Base-by-base conservation (phyloP, 345 rosid genomes). In the Syzygium grande region DNA sequence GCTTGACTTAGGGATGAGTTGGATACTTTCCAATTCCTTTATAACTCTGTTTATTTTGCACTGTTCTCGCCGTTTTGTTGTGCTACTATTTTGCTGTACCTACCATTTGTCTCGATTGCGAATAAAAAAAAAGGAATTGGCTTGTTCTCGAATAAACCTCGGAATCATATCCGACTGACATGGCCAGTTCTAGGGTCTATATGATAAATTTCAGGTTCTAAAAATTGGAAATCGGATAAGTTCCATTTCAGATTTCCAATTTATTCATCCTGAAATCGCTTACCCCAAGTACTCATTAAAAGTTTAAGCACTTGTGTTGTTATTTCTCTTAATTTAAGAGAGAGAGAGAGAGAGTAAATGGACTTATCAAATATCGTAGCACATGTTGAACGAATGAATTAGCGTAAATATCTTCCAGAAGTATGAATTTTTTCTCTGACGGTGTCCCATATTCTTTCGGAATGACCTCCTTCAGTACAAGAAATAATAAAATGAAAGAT, bases 121-220 rank as follows among this genome's bases (percentile, higher is more conserved):
- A 61, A n/a, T n/a, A 13, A n/a, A 61, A 61, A 8, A 61, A n/a
- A 13, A 13, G 2, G 73, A 14, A 61, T 61, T 61, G 38, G 73
- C 10, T 3, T 3, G 38, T n/a, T 61, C 30, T 6, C 8, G 8
- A 61, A 19, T 61, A 61, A 61, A 13, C 9, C 73, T 61, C 3
- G n/a, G 19, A 30, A 13, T 9, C 1, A 5, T 17, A 61, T 0
- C 1, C 0, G 4, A n/a, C 9, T 3, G 4, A n/a, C 38, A 61
- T 13, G 17, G n/a, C 5, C 2, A 0, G n/a, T 29, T 61, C 4
- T 6, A 11, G 1, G 9, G 38, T 14, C 7, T 61, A 14, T n/a
- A 61, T 6, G 9, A 2, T 61, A 61, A 7, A 38, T 61, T 61
- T 13, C 2, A n/a, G 9, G 46, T 61, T 61, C 5, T 10, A 61